Conservation (phyloP, 129 eudicot species). For the Smallanthus sonchifolius region DNA sequence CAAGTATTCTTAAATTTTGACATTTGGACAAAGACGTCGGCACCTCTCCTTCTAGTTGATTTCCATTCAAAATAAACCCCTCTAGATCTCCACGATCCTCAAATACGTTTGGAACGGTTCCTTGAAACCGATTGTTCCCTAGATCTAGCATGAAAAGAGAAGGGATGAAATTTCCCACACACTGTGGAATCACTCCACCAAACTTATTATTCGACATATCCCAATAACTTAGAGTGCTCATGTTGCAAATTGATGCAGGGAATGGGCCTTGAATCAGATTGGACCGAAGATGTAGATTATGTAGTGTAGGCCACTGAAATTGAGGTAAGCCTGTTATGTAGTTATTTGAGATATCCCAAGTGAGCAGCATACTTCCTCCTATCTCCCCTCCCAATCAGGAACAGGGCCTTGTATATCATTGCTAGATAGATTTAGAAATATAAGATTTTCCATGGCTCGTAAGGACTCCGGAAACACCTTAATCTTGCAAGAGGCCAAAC, state of each 20-base stretch:
- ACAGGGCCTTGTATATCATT: slow-evolving; percentile 17
- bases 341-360: slow-evolving; percentile 30
- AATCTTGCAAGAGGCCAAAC: slow-evolving; percentile 17
- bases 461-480: neutral
- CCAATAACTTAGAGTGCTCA: neutral
- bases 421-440: slow-evolving; percentile 1
- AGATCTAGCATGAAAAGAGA: slow-evolving; percentile 3
- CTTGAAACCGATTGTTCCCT: slow-evolving; percentile 24
- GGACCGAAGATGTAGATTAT: neutral
- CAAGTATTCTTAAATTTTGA: slow-evolving; percentile 24
- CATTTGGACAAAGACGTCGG: slow-evolving; percentile 34
- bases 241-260: slow-evolving; percentile 29
- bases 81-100: neutral
- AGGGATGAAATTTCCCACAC: slow-evolving; percentile 15
- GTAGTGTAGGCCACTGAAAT: too few relatives aligned
- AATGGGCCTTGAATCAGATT: slow-evolving; percentile 27
- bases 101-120: slow-evolving; percentile 23
- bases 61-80: slow-evolving; percentile 22
- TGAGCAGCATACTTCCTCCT: neutral
- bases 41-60: slow-evolving; percentile 36
- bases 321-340: neutral
- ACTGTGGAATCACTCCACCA: slow-evolving; percentile 23
- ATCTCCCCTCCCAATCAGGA: slow-evolving; percentile 18
- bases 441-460: slow-evolving; percentile 3
- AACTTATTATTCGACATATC: slow-evolving; percentile 29